Evolutionary conservation across 768 basidiomycete species (phyloP).

Genomic region (Royoungia palumana): DNA sequence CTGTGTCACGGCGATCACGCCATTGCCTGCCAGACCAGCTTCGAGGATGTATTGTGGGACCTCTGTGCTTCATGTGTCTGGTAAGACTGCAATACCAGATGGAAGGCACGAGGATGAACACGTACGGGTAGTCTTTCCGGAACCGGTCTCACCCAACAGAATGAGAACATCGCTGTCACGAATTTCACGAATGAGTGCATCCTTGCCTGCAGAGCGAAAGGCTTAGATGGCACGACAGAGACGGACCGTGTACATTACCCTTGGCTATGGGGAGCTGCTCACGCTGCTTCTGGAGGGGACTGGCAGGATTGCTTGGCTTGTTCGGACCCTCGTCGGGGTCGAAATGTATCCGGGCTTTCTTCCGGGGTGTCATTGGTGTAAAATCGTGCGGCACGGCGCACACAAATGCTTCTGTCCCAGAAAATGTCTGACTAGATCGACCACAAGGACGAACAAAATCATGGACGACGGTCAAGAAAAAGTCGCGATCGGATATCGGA

Average conservation of each 20-base stretch:
- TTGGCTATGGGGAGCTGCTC: slow-evolving; percentile 73
- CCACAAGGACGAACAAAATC: background rate
- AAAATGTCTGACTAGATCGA: too few relatives aligned
- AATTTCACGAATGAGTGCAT: slow-evolving; percentile 72
- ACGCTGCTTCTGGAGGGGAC: slow-evolving; percentile 57
- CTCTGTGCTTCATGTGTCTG: slow-evolving; percentile 53
- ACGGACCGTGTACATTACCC: slow-evolving; percentile 39
- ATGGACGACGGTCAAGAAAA: background rate
- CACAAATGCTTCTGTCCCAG: background rate
- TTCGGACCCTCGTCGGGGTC: slow-evolving; percentile 17
- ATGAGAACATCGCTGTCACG: slow-evolving; percentile 78
- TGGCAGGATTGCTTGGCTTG: slow-evolving; percentile 6
- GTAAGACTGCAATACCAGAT: slow-evolving; percentile 16
- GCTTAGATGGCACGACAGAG: background rate
- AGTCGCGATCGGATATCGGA: slow-evolving; percentile 18
- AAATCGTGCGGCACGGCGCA: too few relatives aligned
- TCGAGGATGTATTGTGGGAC: slow-evolving; percentile 94
- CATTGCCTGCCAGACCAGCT: slow-evolving; percentile 64
- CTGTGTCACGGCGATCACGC: slow-evolving; percentile 89
- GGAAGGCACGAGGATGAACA: slow-evolving; percentile 18
- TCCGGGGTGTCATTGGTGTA: slow-evolving; percentile 28
- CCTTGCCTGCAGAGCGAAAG: slow-evolving; percentile 50
- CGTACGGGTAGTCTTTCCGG: slow-evolving; percentile 97
- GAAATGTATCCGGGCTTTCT: slow-evolving; percentile 23
- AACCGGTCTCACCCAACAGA: slow-evolving; percentile 94